These are phyloP conservation scores for Smithsoniella earleae DNA, from an alignment of 163 green algal species.

Conservation along the genomic window DNA sequence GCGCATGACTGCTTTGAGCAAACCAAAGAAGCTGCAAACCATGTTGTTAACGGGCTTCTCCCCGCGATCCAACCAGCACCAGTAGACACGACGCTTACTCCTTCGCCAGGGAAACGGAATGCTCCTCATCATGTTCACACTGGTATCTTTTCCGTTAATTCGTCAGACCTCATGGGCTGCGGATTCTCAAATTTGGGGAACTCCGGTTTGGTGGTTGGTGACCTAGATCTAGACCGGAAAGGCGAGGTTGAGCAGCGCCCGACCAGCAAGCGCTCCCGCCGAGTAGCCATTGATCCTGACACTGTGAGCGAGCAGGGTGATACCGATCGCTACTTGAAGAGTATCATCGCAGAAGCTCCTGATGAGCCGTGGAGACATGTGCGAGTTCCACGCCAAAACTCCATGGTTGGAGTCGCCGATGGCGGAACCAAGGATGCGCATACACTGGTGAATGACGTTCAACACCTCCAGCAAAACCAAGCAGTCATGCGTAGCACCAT, in stretches of 20 bases:
- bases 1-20: neutral
- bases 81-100: neutral
- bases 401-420: neutral
- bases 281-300: neutral
- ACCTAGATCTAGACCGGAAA: constrained; percentile 27
- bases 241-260: constrained; percentile 17
- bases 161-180: constrained; percentile 26
- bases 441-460: constrained; percentile 6
- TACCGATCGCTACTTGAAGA: constrained; percentile 19
- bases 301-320: constrained; percentile 24
- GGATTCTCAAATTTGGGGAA: constrained; percentile 26
- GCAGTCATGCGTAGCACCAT: neutral
- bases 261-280: neutral
- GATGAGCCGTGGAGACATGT: constrained; percentile 13
- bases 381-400: neutral
- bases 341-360: neutral
- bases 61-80: neutral
- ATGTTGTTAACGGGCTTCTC: neutral
- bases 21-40: neutral
- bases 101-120: constrained; percentile 1
- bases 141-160: constrained; percentile 7
- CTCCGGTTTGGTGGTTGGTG: constrained; percentile 15
- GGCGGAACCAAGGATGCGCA: constrained; percentile 11
- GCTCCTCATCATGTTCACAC: neutral
- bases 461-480: constrained; percentile 9